Percentiles rank a stretch among this genome's conserved stretches.
Conservation (phyloP, 495 filamentous ascomycete genomes). For the Talaromyces proteolyticus region DNA sequence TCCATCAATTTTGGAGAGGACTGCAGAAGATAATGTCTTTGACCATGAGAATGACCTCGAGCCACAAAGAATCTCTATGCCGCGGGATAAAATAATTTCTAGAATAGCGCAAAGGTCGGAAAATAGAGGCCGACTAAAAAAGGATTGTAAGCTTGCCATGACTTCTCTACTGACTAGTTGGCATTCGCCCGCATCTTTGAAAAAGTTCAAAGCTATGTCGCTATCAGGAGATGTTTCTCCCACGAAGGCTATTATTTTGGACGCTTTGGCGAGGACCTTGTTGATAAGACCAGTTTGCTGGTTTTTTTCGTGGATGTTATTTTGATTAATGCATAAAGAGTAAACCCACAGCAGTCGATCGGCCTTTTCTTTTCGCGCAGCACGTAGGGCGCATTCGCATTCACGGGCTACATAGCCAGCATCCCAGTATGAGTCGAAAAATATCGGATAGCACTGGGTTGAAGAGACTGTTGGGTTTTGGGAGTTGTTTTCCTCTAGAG, state of each 20-base stretch:
- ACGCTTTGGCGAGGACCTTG: neutral
- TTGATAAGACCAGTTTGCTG: neutral
- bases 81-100: too few species aligned
- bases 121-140: too few species aligned
- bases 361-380: neutral
- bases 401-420: neutral
- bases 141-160: too few species aligned
- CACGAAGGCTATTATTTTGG: neutral
- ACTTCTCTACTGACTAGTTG: neutral
- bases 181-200: neutral
- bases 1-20: neutral
- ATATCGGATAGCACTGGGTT: neutral
- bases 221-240: neutral
- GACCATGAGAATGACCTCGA: too few species aligned
- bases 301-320: neutral
- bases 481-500: too few species aligned
- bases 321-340: neutral
- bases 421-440: neutral
- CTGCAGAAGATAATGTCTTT: neutral
- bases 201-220: neutral
- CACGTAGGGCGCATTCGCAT: neutral
- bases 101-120: neutral
- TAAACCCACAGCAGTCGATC: neutral
- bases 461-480: neutral
- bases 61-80: too few species aligned